These are phyloP conservation scores for Prunus davidiana DNA, from an alignment of 306 rosid species.

Conservation along the genomic window DNA sequence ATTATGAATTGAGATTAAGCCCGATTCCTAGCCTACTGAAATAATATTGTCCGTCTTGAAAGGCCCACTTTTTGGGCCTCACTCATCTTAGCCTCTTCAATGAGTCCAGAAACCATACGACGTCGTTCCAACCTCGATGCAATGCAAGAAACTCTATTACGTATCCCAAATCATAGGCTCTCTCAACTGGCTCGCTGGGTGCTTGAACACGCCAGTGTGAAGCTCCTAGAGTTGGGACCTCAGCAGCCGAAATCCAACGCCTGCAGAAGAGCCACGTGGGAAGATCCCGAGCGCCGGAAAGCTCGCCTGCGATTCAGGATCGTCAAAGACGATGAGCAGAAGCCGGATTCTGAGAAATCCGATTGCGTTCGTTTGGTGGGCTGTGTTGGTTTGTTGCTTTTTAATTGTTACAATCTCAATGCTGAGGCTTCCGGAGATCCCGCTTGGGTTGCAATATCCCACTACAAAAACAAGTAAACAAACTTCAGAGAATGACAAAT, in stretches of 20 bases:
- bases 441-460: constrained; percentile 28
- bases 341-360: constrained; percentile 41
- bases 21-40: neutral
- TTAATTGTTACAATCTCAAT: constrained; percentile 37
- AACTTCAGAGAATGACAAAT: constrained; percentile 16
- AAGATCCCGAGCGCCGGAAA: neutral
- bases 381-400: constrained; percentile 46
- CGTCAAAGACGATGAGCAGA: constrained; percentile 42
- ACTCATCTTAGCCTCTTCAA: neutral
- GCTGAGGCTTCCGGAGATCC: constrained; percentile 60
- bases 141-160: neutral
- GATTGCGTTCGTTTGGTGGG: constrained; percentile 39
- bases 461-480: constrained; percentile 28
- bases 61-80: neutral
- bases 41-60: no score
- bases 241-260: neutral
- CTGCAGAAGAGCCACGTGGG: neutral
- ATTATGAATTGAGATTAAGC: neutral
- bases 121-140: neutral
- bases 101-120: neutral
- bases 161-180: neutral
- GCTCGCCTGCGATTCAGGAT: neutral
- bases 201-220: no score
- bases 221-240: neutral
- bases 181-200: neutral